Conservation (phyloP, 2,329 filamentous ascomycete species). For the Chalara sp. region DNA sequence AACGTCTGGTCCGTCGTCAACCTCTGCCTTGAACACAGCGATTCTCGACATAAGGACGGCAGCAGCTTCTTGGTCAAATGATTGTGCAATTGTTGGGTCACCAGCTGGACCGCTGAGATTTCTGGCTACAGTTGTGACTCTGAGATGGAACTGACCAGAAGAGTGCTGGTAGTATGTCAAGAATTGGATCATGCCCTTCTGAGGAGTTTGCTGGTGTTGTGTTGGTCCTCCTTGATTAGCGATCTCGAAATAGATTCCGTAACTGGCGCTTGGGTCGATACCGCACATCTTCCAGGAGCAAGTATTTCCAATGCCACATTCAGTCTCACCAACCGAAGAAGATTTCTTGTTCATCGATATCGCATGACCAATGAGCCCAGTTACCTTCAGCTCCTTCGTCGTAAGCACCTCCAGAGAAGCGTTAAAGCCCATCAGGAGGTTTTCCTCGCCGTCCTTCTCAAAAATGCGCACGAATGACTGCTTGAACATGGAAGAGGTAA, state of each 20-base stretch:
- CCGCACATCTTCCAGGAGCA: slow-evolving; percentile 99
- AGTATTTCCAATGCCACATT: slow-evolving; percentile 96
- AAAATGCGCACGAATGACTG: slow-evolving; percentile 97
- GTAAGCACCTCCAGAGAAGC: slow-evolving; percentile 92
- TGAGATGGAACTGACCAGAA: slow-evolving; percentile 89
- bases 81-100: slow-evolving; percentile 90
- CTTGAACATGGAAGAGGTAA: slow-evolving; percentile 98
- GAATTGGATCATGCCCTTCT: slow-evolving; percentile 96
- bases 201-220: slow-evolving; percentile 76
- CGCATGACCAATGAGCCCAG: slow-evolving; percentile 91
- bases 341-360: slow-evolving; percentile 98
- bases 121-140: slow-evolving; percentile 88
- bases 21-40: slow-evolving; percentile 96
- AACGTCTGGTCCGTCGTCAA: slow-evolving; percentile 97
- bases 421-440: slow-evolving; percentile 97
- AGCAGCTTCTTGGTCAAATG: slow-evolving; percentile 96
- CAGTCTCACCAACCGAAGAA: slow-evolving; percentile 90
- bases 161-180: slow-evolving; percentile 98
- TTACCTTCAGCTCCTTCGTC: slow-evolving; percentile 97
- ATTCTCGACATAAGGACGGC: slow-evolving; percentile 99
- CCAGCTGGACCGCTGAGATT: slow-evolving; percentile 90
- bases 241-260: slow-evolving; percentile 96
- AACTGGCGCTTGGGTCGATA: slow-evolving; percentile 88
- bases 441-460: slow-evolving; percentile 92
- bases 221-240: slow-evolving; percentile 85